A percentile compares a stretch with the other conserved stretches of the same genome.
These are phyloP conservation scores for Penicillium sp. DNA, from an alignment of 2,329 filamentous ascomycete species.

Conservation along the genomic window DNA sequence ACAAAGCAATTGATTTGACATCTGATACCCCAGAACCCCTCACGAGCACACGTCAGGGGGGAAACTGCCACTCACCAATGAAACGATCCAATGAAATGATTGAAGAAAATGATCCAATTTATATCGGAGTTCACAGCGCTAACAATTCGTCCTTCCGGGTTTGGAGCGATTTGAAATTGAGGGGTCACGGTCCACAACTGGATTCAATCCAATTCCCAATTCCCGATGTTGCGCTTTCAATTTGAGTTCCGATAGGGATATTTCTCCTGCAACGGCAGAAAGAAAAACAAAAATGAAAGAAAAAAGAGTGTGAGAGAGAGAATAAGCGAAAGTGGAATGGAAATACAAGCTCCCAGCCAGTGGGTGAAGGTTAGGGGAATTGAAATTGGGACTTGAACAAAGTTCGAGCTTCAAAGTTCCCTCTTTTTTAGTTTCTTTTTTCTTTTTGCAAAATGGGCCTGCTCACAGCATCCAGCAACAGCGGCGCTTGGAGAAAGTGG, in stretches of 20 bases:
- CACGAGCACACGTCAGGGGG: background rate
- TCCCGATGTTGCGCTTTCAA: background rate
- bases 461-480: conserved; percentile 39
- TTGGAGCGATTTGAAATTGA: conserved; percentile 9
- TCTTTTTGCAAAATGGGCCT: conserved; percentile 28
- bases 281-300: background rate
- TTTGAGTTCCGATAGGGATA: conserved; percentile 4
- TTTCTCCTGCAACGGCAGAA: conserved; percentile 10
- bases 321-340: conserved; percentile 19
- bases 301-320: background rate
- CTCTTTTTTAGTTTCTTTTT: conserved; percentile 13
- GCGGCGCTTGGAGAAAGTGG: conserved; percentile 36
- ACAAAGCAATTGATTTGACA: background rate
- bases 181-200: background rate
- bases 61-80: conserved; percentile 3
- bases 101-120: background rate
- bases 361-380: conserved; percentile 17
- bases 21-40: background rate
- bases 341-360: conserved; percentile 34
- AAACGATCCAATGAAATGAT: too few relatives aligned
- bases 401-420: conserved; percentile 3
- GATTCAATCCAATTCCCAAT: background rate
- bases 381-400: conserved; percentile 18
- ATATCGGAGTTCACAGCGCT: conserved; percentile 2
- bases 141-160: background rate